phyloP scores from a whole-genome alignment of 1,139 yeast genomes.

The Taphrina deformans region DNA sequence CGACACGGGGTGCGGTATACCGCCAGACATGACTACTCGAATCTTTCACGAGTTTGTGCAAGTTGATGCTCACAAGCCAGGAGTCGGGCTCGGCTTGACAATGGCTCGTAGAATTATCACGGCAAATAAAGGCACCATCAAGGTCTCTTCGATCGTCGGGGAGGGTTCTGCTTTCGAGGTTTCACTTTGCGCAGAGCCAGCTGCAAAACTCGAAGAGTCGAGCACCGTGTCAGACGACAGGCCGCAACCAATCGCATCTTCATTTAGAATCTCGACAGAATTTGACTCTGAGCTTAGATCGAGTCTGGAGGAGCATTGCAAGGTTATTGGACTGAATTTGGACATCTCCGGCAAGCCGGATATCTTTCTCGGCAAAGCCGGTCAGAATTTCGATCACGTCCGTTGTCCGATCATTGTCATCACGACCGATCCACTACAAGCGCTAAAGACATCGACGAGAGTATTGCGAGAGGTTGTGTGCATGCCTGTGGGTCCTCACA shows the following conservation, averaged over 20 bases:
- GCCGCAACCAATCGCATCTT: background rate
- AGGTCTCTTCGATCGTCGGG: background rate
- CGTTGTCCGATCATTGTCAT: background rate
- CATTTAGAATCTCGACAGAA: background rate
- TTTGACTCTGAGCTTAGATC: background rate
- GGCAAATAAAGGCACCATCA: conserved; percentile 2
- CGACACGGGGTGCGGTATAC: conserved; percentile 79
- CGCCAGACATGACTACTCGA: conserved; percentile 74
- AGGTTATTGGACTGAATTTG: background rate
- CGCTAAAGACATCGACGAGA: background rate
- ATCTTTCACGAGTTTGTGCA: conserved; percentile 84
- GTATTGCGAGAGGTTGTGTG: background rate
- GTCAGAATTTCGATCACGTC: background rate
- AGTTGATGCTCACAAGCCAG: conserved; percentile 86
- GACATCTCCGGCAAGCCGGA: background rate
- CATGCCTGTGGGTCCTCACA: conserved; percentile 1
- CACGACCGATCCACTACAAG: background rate
- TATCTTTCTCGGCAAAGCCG: background rate
- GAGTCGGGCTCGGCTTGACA: conserved; percentile 19
- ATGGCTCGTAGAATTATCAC: conserved; percentile 12
- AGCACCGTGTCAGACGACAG: background rate
- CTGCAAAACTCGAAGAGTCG: background rate
- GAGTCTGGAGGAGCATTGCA: background rate
- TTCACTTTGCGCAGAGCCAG: conserved; percentile 3
- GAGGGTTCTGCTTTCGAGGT: conserved; percentile 11